Evolutionary conservation across 495 filamentous ascomycete genomes (phyloP).

Genomic region (Aspergillus saccharolyticus): DNA sequence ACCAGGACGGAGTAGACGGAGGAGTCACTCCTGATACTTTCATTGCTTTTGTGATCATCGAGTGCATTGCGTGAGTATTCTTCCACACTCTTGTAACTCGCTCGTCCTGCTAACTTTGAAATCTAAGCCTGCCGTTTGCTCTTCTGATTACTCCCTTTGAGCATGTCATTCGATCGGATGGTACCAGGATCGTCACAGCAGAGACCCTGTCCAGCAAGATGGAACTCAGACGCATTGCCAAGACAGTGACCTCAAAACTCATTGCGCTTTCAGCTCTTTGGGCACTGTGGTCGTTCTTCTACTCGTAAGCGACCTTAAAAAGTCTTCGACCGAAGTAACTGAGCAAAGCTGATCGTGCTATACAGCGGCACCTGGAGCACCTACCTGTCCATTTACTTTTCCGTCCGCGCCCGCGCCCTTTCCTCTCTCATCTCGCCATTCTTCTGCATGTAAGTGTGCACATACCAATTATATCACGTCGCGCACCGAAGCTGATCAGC

Average conservation of each 20-base stretch:
- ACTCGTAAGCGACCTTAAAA: slow-evolving; percentile 14
- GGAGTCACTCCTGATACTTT: slow-evolving; percentile 28
- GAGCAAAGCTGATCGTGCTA: neutral
- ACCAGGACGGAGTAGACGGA: slow-evolving; percentile 19
- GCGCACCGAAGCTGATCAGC: neutral
- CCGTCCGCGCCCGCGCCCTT: slow-evolving; percentile 26
- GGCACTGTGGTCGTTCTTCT: slow-evolving; percentile 33
- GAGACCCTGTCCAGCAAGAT: slow-evolving; percentile 25
- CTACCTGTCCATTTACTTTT: slow-evolving; percentile 28
- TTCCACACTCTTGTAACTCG: too few relatives aligned
- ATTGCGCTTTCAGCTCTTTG: slow-evolving; percentile 24
- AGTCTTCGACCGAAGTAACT: slow-evolving; percentile 4
- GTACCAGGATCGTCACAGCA: slow-evolving; percentile 23
- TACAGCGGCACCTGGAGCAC: slow-evolving; percentile 26
- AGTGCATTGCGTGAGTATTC: slow-evolving; percentile 26
- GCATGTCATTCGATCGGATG: slow-evolving; percentile 26
- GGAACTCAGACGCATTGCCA: slow-evolving; percentile 24
- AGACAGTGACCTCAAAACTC: slow-evolving; percentile 26
- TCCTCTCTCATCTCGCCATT: slow-evolving; percentile 30
- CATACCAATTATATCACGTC: neutral
- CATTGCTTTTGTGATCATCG: slow-evolving; percentile 29
- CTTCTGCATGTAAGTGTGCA: slow-evolving; percentile 29
- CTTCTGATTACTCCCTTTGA: slow-evolving; percentile 25
- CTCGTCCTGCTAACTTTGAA: too few relatives aligned
- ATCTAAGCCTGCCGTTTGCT: slow-evolving; percentile 22